phyloP scores from a whole-genome alignment of 768 basidiomycete genomes.

The Goffeauzyma gilvescens region DNA sequence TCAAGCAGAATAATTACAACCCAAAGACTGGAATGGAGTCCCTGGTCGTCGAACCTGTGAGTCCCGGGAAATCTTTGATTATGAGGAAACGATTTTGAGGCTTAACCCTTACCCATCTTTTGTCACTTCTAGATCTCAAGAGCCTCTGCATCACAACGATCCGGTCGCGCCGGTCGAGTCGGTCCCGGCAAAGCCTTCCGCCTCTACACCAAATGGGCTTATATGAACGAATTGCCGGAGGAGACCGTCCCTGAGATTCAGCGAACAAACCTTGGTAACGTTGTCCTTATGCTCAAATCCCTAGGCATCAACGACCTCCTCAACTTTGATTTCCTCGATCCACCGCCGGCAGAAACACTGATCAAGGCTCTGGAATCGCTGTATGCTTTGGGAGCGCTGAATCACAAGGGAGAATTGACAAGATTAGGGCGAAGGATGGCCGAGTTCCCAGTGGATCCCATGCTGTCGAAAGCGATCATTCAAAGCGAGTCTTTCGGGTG shows the following conservation, averaged over 20 bases:
- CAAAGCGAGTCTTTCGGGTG: conserved; percentile 83
- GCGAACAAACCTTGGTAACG: conserved; percentile 90
- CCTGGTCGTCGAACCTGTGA: conserved; percentile 77
- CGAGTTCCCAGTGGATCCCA: conserved; percentile 96
- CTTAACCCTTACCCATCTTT: no score
- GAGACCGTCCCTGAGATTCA: conserved; percentile 98
- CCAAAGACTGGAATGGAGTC: conserved; percentile 98
- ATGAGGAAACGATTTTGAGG: neutral
- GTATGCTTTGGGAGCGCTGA: conserved; percentile 87
- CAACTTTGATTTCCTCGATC: conserved; percentile 95
- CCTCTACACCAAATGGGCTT: conserved; percentile 98
- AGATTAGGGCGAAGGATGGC: conserved; percentile 93
- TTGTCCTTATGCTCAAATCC: conserved; percentile 83
- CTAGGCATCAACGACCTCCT: conserved; percentile 96
- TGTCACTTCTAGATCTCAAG: conserved; percentile 57
- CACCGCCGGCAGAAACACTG: conserved; percentile 90
- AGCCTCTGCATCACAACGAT: conserved; percentile 91
- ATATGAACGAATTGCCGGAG: conserved; percentile 80
- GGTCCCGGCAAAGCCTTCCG: conserved; percentile 96
- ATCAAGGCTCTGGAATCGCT: conserved; percentile 83
- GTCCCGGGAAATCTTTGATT: conserved; percentile 28
- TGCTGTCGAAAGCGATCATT: conserved; percentile 89
- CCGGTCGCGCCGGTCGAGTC: conserved; percentile 90
- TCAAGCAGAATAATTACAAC: conserved; percentile 98
- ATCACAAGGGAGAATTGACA: conserved; percentile 91